Evolutionary conservation across 1,284 basidiomycete species (phyloP).

Genomic region (Pseudomicrostroma phylloplanum): DNA sequence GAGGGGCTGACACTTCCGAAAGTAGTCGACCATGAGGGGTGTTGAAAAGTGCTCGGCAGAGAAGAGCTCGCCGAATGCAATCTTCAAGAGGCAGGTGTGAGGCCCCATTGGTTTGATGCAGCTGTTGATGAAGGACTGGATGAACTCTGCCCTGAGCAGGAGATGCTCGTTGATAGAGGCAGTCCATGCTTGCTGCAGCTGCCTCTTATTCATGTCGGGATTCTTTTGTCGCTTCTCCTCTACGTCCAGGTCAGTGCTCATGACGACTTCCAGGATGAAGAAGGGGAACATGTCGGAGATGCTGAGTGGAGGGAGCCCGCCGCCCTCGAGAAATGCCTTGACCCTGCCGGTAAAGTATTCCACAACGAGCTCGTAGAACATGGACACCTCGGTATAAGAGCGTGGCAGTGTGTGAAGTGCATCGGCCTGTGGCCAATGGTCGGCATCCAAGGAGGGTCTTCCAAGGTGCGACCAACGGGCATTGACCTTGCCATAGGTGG

Average conservation of each 20-base stretch:
- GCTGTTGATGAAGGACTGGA: not conserved
- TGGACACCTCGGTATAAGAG: not conserved
- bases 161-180: not conserved
- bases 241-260: not conserved
- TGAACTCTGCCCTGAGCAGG: not conserved
- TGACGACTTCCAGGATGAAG: not conserved
- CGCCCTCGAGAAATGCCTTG: not conserved
- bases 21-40: not conserved
- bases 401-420: not conserved
- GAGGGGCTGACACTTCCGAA: not conserved
- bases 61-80: not conserved
- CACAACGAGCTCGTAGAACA: constrained; percentile 4
- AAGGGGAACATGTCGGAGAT: constrained; percentile 1
- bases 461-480: not conserved
- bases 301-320: not conserved
- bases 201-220: not conserved
- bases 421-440: not conserved
- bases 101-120: not conserved
- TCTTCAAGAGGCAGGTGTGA: not conserved
- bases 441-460: not conserved
- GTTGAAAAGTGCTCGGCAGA: not conserved
- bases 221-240: not conserved
- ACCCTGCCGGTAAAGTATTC: not conserved
- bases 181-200: not conserved
- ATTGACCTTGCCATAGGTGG: not conserved